phyloP scores from a whole-genome alignment of 306 rosid species.

The Morella rubra region DNA sequence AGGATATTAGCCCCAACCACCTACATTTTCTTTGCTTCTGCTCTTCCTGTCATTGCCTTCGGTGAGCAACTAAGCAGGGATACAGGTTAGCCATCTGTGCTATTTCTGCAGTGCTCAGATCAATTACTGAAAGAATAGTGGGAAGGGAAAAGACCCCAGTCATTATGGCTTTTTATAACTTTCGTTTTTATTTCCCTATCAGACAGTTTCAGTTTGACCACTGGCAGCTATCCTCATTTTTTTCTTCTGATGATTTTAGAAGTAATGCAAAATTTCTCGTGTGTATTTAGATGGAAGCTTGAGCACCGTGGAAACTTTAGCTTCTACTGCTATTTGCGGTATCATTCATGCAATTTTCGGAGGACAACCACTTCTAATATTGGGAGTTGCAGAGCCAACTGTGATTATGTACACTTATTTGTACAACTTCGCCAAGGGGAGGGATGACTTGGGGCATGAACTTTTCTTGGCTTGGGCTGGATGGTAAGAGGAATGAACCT shows the following conservation, averaged over 20 bases:
- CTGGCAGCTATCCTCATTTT: neutral
- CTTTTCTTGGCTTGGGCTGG: constrained; percentile 87
- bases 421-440: constrained; percentile 66
- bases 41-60: constrained; percentile 79
- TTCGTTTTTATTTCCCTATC: neutral
- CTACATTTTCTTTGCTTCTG: constrained; percentile 80
- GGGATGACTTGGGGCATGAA: constrained; percentile 52
- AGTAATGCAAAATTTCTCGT: constrained; percentile 13
- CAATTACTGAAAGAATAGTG: neutral
- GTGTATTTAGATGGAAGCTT: constrained; percentile 65
- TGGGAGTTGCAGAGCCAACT: constrained; percentile 98
- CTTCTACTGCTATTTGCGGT: constrained; percentile 91
- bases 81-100: constrained; percentile 48
- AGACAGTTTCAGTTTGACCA: neutral
- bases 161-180: neutral
- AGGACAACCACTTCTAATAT: constrained; percentile 77
- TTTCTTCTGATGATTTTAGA: constrained; percentile 18
- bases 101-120: constrained; percentile 1
- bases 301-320: constrained; percentile 84
- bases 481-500: constrained; percentile 51
- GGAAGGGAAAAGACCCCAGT: no score
- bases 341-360: constrained; percentile 82
- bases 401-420: constrained; percentile 82
- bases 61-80: constrained; percentile 69
- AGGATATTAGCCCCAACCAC: constrained; percentile 80